These are phyloP conservation scores for Poronia punctata DNA, from an alignment of 495 filamentous ascomycete genomes.

Conservation along the genomic window DNA sequence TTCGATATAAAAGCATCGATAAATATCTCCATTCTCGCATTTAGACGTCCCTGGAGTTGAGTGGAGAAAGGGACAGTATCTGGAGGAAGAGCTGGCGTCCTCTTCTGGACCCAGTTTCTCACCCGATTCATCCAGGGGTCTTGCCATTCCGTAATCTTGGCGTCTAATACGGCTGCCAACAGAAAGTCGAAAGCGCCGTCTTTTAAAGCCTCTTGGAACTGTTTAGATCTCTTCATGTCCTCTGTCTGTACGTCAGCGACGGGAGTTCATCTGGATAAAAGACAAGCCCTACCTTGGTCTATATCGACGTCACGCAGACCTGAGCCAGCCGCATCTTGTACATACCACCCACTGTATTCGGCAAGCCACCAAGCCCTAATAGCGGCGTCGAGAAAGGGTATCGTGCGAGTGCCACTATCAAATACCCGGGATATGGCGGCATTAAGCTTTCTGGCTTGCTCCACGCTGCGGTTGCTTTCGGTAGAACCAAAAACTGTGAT, in stretches of 20 bases:
- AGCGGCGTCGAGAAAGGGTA: constrained; percentile 70
- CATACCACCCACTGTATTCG: constrained; percentile 85
- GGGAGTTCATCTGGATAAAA: background rate
- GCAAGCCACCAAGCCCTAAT: constrained; percentile 76
- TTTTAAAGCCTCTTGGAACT: constrained; percentile 69
- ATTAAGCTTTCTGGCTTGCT: constrained; percentile 63
- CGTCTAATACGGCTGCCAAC: constrained; percentile 71
- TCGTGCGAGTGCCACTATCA: constrained; percentile 59
- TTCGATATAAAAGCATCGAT: constrained; percentile 89
- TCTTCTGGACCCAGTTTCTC: constrained; percentile 68
- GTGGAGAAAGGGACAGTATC: constrained; percentile 56
- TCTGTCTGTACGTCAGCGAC: constrained; percentile 37
- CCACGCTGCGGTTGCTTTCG: constrained; percentile 50
- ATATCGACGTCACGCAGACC: constrained; percentile 48
- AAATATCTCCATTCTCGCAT: constrained; percentile 76
- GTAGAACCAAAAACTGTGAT: constrained; percentile 68
- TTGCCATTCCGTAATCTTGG: constrained; percentile 64
- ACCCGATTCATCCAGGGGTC: constrained; percentile 71
- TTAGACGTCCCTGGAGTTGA: constrained; percentile 60
- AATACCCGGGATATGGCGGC: constrained; percentile 52
- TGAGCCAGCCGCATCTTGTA: constrained; percentile 54
- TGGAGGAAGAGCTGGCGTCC: constrained; percentile 56
- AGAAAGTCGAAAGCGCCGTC: constrained; percentile 91
- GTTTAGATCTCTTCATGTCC: constrained; percentile 57
- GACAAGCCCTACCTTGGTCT: constrained; percentile 29